phyloP scores from a whole-genome alignment of 2,329 filamentous ascomycete genomes.

The Hypoxylon sp. region DNA sequence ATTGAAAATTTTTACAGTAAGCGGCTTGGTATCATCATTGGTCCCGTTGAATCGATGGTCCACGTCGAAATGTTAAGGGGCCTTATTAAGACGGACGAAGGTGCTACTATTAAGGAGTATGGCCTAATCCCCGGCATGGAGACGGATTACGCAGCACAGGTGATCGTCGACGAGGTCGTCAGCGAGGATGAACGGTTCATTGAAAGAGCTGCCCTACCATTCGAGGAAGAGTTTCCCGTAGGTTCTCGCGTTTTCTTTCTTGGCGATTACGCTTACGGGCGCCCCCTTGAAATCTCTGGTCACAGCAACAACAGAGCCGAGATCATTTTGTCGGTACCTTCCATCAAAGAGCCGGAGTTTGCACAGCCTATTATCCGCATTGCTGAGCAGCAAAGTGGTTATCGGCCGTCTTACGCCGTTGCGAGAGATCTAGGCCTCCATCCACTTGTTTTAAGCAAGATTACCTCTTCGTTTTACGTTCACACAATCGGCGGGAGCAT shows the following conservation, averaged over 20 bases:
- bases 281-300: conserved; percentile 85
- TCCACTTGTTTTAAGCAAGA: conserved; percentile 90
- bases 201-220: conserved; percentile 86
- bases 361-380: conserved; percentile 79
- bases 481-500: conserved; percentile 78
- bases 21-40: conserved; percentile 88
- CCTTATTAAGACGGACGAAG: conserved; percentile 89
- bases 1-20: conserved; percentile 93
- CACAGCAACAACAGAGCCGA: conserved; percentile 83
- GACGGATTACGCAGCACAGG: conserved; percentile 90
- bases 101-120: conserved; percentile 93
- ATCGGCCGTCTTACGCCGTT: conserved; percentile 90
- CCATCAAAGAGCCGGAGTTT: conserved; percentile 84
- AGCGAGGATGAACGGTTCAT: conserved; percentile 95
- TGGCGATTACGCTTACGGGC: conserved; percentile 92
- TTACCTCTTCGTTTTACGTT: conserved; percentile 94
- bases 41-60: conserved; percentile 87
- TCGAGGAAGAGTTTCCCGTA: conserved; percentile 91
- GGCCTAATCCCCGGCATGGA: conserved; percentile 87
- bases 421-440: conserved; percentile 86
- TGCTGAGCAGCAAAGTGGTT: conserved; percentile 79
- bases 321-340: conserved; percentile 80
- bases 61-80: conserved; percentile 96
- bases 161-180: conserved; percentile 88
- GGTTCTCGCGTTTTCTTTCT: conserved; percentile 91